These are phyloP conservation scores for Microsporum ferrugineum DNA, from an alignment of 2,329 filamentous ascomycete genomes.

Conservation along the genomic window DNA sequence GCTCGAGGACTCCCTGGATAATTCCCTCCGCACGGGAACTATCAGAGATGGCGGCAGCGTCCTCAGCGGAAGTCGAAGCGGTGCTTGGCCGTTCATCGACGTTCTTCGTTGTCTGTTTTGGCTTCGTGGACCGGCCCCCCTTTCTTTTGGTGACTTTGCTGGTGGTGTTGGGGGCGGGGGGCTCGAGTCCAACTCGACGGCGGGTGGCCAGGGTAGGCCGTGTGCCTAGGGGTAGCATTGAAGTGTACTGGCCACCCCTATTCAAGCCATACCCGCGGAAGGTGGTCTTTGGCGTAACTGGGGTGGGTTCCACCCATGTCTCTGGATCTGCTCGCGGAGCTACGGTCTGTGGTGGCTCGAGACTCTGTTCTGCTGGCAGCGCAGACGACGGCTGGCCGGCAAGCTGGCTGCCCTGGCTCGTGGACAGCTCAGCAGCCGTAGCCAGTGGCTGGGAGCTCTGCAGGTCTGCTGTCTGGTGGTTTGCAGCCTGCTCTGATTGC, in stretches of 20 bases:
- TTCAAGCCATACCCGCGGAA: slow-evolving; percentile 59
- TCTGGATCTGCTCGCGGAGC: slow-evolving; percentile 19
- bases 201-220: slow-evolving; percentile 54
- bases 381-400: background rate
- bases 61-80: slow-evolving; percentile 13
- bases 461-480: background rate
- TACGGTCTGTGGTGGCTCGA: background rate
- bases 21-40: slow-evolving; percentile 4
- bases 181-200: slow-evolving; percentile 38
- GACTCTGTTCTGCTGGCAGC: background rate
- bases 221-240: slow-evolving; percentile 71
- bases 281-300: slow-evolving; percentile 45
- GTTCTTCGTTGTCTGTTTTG: slow-evolving; percentile 9
- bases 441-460: background rate
- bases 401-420: background rate
- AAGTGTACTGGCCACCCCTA: slow-evolving; percentile 63
- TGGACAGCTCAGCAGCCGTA: background rate
- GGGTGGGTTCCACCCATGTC: slow-evolving; percentile 47
- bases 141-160: slow-evolving; percentile 12
- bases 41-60: slow-evolving; percentile 7
- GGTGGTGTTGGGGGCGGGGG: slow-evolving; percentile 25
- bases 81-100: slow-evolving; percentile 15
- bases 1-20: slow-evolving; percentile 4
- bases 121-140: slow-evolving; percentile 8
- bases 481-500: slow-evolving; percentile 1